These are phyloP conservation scores for Platanus orientalis DNA, from an alignment of 164 flowering plant genomes.

Conservation along the genomic window DNA sequence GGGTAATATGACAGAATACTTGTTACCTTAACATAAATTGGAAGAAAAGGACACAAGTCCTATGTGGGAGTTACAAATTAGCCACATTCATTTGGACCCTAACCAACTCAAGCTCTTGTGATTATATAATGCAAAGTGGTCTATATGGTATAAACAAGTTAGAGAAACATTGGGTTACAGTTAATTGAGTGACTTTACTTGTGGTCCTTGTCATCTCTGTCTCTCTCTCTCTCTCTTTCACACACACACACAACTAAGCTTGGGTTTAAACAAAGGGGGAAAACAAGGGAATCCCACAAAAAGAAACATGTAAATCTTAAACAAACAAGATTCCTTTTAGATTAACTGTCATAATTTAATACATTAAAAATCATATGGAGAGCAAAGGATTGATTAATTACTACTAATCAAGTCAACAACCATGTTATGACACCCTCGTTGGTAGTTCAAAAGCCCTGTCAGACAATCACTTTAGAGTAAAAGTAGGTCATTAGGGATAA, in stretches of 20 bases:
- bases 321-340: conserved; percentile 13
- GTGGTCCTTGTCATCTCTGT: not conserved
- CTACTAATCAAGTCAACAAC: conserved; percentile 15
- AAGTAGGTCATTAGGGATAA: too few relatives aligned
- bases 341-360: not conserved
- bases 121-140: conserved; percentile 9
- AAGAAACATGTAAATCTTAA: conserved; percentile 1
- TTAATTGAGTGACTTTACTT: not conserved
- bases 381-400: conserved; percentile 19
- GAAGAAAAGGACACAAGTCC: conserved; percentile 11
- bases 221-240: conserved; percentile 2
- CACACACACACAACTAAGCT: too few relatives aligned
- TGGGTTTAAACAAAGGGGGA: not conserved
- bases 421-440: conserved; percentile 12
- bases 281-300: not conserved
- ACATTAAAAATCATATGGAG: conserved; percentile 13
- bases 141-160: too few relatives aligned
- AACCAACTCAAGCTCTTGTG: conserved; percentile 15
- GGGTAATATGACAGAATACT: not conserved
- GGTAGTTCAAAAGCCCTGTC: not conserved
- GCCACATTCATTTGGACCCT: conserved; percentile 10
- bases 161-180: too few relatives aligned
- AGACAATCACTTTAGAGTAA: too few relatives aligned
- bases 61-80: conserved; percentile 16
- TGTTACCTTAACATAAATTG: not conserved